Evolutionary conservation across 169 alveolate species (phyloP).

Genomic region (Eimeria tenella): DNA sequence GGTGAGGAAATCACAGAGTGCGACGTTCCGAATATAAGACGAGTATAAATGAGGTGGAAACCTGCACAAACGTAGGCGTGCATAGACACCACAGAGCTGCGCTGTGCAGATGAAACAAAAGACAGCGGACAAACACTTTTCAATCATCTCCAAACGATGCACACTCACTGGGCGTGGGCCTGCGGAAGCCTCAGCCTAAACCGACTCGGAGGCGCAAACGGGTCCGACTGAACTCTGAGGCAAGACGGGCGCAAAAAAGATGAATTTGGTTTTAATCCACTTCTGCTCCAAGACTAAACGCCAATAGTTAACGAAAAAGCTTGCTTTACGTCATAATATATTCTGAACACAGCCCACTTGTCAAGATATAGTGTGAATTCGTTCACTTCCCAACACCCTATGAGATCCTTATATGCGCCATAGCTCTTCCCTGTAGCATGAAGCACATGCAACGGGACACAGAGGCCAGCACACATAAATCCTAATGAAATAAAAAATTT

Average conservation of each 20-base stretch:
- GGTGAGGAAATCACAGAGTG: constrained; percentile 82
- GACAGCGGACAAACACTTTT: background rate
- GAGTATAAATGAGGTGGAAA: constrained; percentile 80
- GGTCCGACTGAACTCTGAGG: constrained; percentile 86
- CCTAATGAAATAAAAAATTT: background rate
- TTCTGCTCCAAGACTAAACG: background rate
- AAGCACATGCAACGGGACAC: background rate
- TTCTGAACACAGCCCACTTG: constrained; percentile 69
- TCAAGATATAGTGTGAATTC: constrained; percentile 70
- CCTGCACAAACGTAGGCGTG: background rate
- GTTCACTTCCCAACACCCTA: constrained; percentile 82
- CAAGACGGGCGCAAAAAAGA: too few relatives aligned
- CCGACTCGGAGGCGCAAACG: constrained; percentile 87
- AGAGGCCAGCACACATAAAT: background rate
- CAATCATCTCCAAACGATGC: background rate
- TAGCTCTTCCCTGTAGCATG: constrained; percentile 81
- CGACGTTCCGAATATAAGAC: constrained; percentile 79
- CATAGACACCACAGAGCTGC: background rate
- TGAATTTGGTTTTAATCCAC: background rate
- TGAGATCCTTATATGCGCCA: constrained; percentile 80
- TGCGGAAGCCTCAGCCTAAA: constrained; percentile 83
- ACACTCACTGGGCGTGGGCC: constrained; percentile 77
- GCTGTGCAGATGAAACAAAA: background rate
- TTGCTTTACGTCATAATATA: background rate
- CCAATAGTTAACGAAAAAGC: background rate